These are phyloP conservation scores for Aphanomyces astaci DNA, from an alignment of 352 stramenopile genomes.

Conservation along the genomic window DNA sequence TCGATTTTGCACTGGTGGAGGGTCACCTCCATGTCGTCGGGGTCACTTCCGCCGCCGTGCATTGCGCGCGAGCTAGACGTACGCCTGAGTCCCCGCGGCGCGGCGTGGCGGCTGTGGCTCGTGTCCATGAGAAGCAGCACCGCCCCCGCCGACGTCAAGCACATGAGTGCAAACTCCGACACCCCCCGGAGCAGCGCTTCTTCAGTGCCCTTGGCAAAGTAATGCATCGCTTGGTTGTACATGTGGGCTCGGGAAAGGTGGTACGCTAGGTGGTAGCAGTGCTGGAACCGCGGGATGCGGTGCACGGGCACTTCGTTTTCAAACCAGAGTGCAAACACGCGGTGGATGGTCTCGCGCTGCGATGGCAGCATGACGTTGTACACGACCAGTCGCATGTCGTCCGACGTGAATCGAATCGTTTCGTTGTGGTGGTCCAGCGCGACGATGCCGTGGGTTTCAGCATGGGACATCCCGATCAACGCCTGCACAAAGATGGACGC, in stretches of 20 bases:
- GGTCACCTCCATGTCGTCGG: constrained; percentile 35
- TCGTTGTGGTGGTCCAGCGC: constrained; percentile 12
- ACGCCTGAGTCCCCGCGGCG: background rate
- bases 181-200: constrained; percentile 48
- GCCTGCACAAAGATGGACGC: constrained; percentile 43
- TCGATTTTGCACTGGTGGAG: constrained; percentile 58
- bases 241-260: constrained; percentile 54
- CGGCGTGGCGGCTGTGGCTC: background rate
- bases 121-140: constrained; percentile 31
- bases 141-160: constrained; percentile 65
- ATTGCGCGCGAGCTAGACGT: background rate
- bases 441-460: constrained; percentile 19
- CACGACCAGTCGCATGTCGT: constrained; percentile 48
- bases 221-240: constrained; percentile 43
- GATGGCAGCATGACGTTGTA: constrained; percentile 62
- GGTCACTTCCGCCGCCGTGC: background rate
- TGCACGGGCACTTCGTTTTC: constrained; percentile 26
- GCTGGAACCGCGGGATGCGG: constrained; percentile 33
- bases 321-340: constrained; percentile 54
- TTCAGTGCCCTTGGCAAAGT: constrained; percentile 52
- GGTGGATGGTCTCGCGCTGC: constrained; percentile 53
- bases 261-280: constrained; percentile 55
- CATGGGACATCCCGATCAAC: constrained; percentile 28
- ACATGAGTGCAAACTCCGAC: constrained; percentile 57
- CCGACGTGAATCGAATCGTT: background rate